Percentiles rank a stretch among this genome's conserved stretches.
These are phyloP conservation scores for Stellera chamaejasme DNA, from an alignment of 345 rosid species.

Conservation along the genomic window DNA sequence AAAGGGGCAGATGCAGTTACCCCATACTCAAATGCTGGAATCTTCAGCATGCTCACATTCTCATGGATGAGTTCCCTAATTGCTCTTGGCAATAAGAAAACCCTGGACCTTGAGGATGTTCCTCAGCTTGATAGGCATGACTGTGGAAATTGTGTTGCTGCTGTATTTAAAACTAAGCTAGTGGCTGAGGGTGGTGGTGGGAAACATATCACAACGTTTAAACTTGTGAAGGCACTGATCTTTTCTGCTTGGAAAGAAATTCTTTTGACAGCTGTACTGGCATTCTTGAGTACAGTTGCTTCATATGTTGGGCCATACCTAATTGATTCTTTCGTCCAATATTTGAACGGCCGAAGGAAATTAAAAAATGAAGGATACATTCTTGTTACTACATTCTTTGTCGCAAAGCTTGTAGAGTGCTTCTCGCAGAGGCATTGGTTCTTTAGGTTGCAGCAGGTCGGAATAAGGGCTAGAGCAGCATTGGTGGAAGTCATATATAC, in stretches of 20 bases:
- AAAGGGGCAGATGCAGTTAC: slow-evolving; percentile 19
- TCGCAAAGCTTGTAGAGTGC: slow-evolving; percentile 53
- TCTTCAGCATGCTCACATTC: slow-evolving; percentile 28
- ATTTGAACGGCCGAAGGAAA: slow-evolving; percentile 23
- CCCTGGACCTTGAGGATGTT: slow-evolving; percentile 33
- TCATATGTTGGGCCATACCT: slow-evolving; percentile 35
- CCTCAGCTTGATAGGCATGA: slow-evolving; percentile 32
- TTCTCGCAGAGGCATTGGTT: slow-evolving; percentile 37
- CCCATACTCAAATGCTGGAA: slow-evolving; percentile 34
- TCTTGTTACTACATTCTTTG: slow-evolving; percentile 31
- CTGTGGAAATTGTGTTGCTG: slow-evolving; percentile 22
- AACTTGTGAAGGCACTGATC: slow-evolving; percentile 29
- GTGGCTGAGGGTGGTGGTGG: slow-evolving; percentile 22
- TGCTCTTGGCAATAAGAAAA: slow-evolving; percentile 30
- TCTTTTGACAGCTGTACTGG: slow-evolving; percentile 20
- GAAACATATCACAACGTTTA: slow-evolving; percentile 20
- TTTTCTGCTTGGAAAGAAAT: slow-evolving; percentile 28
- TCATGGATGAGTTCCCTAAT: slow-evolving; percentile 39
- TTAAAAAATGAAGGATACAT: slow-evolving; percentile 37
- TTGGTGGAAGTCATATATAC: slow-evolving; percentile 39
- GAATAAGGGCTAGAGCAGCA: slow-evolving; percentile 39
- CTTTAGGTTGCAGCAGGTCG: slow-evolving; percentile 30
- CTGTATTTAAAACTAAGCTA: slow-evolving; percentile 22
- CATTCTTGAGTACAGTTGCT: slow-evolving; percentile 20
- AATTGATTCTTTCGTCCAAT: slow-evolving; percentile 46